Conservation (phyloP, 352 stramenopile genomes). For the Phytophthora quininea region DNA sequence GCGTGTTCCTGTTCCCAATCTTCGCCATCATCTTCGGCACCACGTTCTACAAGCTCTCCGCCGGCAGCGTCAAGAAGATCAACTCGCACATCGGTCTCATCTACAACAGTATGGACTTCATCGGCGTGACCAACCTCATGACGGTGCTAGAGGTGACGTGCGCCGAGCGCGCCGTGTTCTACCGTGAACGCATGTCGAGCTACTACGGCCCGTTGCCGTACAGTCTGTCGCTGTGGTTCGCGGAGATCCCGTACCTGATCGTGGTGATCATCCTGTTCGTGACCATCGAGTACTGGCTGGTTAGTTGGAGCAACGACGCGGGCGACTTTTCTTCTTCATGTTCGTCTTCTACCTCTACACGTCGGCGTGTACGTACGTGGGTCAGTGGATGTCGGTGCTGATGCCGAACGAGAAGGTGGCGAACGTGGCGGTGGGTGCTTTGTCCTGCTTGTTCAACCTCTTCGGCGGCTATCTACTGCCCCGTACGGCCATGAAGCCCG, state of each 20-base stretch:
- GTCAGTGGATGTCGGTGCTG: conserved; percentile 73
- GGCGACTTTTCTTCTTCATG: conserved; percentile 44
- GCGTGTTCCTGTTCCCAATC: conserved; percentile 54
- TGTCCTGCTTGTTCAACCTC: conserved; percentile 68
- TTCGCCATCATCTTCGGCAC: conserved; percentile 64
- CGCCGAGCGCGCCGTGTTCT: conserved; percentile 61
- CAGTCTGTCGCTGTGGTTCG: conserved; percentile 63
- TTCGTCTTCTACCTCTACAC: conserved; percentile 62
- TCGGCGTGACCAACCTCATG: conserved; percentile 67
- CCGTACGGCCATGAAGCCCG: conserved; percentile 44
- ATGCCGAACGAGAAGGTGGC: conserved; percentile 76
- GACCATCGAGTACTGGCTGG: conserved; percentile 64
- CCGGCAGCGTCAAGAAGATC: conserved; percentile 37
- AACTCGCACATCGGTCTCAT: conserved; percentile 71
- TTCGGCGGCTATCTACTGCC: conserved; percentile 62
- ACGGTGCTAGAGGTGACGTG: conserved; percentile 70
- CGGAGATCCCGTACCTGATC: conserved; percentile 63
- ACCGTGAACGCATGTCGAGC: conserved; percentile 72
- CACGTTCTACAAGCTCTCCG: conserved; percentile 57
- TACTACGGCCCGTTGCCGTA: conserved; percentile 72
- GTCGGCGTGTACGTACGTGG: conserved; percentile 61
- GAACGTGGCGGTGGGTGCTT: conserved; percentile 66
- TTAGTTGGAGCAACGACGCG: conserved; percentile 42
- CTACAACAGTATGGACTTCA: conserved; percentile 79
- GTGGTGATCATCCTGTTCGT: conserved; percentile 52